Evolutionary conservation across 768 basidiomycete species (phyloP).

Genomic region (Panaeolus cyanescens): DNA sequence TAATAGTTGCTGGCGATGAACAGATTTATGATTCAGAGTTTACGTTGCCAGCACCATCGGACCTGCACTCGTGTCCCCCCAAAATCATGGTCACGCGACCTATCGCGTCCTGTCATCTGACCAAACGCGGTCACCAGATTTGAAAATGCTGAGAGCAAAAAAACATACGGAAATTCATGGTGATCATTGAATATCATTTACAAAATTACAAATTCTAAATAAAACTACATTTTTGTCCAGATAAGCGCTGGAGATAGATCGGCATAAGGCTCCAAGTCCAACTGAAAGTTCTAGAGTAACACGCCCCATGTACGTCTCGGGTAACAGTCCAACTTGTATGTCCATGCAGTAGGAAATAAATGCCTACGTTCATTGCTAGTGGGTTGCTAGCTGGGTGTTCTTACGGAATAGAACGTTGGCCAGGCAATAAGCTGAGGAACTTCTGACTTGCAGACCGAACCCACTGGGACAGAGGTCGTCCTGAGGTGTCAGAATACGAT

Average conservation of each 20-base stretch:
- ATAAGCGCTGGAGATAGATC: neutral
- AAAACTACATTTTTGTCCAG: neutral
- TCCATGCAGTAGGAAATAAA: no score
- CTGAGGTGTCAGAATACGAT: conserved; percentile 19
- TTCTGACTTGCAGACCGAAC: conserved; percentile 28
- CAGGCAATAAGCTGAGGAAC: conserved; percentile 11
- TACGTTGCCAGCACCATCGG: conserved; percentile 4
- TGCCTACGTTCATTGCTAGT: no score
- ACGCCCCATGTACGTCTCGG: no score
- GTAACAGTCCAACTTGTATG: no score
- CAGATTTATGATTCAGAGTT: neutral
- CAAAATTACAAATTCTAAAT: neutral
- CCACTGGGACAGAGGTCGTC: conserved; percentile 19
- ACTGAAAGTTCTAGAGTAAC: no score
- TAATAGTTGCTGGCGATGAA: neutral
- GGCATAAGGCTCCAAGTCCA: neutral
- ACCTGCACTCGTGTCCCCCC: neutral
- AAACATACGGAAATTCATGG: no score
- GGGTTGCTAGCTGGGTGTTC: no score
- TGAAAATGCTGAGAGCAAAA: no score
- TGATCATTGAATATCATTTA: neutral
- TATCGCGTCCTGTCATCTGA: conserved; percentile 1
- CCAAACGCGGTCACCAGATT: neutral
- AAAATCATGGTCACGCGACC: conserved; percentile 6
- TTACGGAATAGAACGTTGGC: neutral